These are phyloP conservation scores for Fusarium citri DNA, from an alignment of 2,329 filamentous ascomycete species.

Conservation along the genomic window DNA sequence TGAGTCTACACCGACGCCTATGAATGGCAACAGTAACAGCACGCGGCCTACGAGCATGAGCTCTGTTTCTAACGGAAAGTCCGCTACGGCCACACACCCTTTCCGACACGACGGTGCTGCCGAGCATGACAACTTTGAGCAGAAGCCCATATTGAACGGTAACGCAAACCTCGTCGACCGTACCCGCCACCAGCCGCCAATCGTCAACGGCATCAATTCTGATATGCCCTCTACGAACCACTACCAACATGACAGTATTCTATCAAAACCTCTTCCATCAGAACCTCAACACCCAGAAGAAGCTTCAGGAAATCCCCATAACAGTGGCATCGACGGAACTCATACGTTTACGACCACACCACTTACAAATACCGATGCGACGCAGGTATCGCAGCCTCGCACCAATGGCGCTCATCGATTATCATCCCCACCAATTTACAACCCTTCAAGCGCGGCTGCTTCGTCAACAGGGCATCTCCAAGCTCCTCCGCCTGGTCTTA, in stretches of 20 bases:
- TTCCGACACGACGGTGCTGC: conserved; percentile 45
- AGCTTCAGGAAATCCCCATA: conserved; percentile 24
- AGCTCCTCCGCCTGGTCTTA: conserved; percentile 64
- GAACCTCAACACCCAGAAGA: conserved; percentile 35
- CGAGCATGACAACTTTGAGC: conserved; percentile 35
- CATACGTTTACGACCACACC: conserved; percentile 21
- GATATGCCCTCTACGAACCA: conserved; percentile 23
- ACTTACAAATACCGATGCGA: conserved; percentile 44
- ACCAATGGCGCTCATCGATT: conserved; percentile 64
- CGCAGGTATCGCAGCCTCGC: conserved; percentile 42
- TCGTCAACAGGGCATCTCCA: conserved; percentile 65
- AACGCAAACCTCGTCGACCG: conserved; percentile 47
- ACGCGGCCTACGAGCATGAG: conserved; percentile 66
- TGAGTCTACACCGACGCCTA: conserved; percentile 56
- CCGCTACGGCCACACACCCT: conserved; percentile 50
- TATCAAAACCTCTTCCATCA: conserved; percentile 41
- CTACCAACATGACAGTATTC: conserved; percentile 26
- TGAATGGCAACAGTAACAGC: conserved; percentile 57
- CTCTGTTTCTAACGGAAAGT: conserved; percentile 68
- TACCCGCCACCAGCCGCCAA: conserved; percentile 37
- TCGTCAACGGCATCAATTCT: conserved; percentile 36
- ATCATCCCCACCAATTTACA: conserved; percentile 72
- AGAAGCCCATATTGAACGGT: conserved; percentile 47
- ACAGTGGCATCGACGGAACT: conserved; percentile 31
- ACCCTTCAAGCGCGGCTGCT: conserved; percentile 53